Evolutionary conservation across 1,284 basidiomycete genomes (phyloP).

Genomic region (Kwoniella shivajii): DNA sequence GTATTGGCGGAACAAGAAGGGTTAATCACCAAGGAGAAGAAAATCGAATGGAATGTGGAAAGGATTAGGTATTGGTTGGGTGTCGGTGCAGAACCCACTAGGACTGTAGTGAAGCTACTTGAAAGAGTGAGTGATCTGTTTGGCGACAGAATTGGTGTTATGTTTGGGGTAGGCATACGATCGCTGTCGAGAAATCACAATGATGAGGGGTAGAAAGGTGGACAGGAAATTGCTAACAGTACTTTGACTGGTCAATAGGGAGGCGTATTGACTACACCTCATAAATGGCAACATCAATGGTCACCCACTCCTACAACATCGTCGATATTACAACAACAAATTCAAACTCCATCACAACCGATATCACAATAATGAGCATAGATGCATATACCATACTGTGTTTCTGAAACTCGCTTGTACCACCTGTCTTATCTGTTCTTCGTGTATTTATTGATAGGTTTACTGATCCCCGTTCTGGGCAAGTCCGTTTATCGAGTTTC

Average conservation of each 20-base stretch:
- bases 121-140: conserved; percentile 75
- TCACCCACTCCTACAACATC: conserved; percentile 21
- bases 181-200: neutral
- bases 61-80: conserved; percentile 88
- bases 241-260: conserved; percentile 26
- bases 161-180: neutral
- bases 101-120: conserved; percentile 73
- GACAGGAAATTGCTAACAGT: neutral
- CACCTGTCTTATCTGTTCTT: too few species aligned
- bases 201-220: conserved; percentile 14
- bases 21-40: conserved; percentile 61
- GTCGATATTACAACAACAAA: neutral
- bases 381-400: too few species aligned
- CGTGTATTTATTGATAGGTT: too few species aligned
- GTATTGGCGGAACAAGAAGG: conserved; percentile 4
- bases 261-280: conserved; percentile 43
- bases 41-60: conserved; percentile 84
- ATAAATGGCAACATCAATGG: conserved; percentile 50
- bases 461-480: too few species aligned
- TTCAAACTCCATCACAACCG: conserved; percentile 1
- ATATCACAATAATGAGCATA: neutral
- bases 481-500: too few species aligned
- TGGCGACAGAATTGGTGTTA: too few species aligned
- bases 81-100: conserved; percentile 80
- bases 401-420: too few species aligned